phyloP scores from a whole-genome alignment of 108 stramenopile species.

The Asterionellopsis glacialis region DNA sequence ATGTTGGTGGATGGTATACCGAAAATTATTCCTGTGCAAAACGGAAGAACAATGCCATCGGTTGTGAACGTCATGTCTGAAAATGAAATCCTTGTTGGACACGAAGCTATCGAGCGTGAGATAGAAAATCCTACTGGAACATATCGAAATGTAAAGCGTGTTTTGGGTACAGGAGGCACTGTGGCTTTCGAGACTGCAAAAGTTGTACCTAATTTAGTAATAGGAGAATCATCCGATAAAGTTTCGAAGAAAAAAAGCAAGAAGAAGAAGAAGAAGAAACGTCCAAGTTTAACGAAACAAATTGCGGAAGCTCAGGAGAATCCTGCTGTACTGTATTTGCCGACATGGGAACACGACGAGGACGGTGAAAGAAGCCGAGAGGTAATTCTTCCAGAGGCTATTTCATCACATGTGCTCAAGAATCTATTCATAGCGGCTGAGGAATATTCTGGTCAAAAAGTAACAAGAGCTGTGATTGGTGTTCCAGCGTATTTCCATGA shows the following conservation, averaged over 20 bases:
- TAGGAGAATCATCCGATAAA: constrained; percentile 9
- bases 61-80: constrained; percentile 41
- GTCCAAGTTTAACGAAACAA: constrained; percentile 40
- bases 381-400: constrained; percentile 57
- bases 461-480: constrained; percentile 86
- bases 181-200: constrained; percentile 34
- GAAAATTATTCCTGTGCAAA: constrained; percentile 42
- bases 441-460: constrained; percentile 31
- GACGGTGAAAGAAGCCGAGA: background rate
- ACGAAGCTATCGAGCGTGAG: constrained; percentile 41
- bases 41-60: constrained; percentile 62
- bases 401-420: constrained; percentile 74
- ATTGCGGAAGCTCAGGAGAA: constrained; percentile 52
- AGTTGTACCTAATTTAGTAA: constrained; percentile 67
- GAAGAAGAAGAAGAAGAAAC: constrained; percentile 37
- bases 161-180: constrained; percentile 69
- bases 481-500: constrained; percentile 96
- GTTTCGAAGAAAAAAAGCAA: constrained; percentile 26
- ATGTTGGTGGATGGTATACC: constrained; percentile 55
- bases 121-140: constrained; percentile 25
- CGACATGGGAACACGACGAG: constrained; percentile 1
- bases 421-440: constrained; percentile 49
- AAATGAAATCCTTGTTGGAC: constrained; percentile 38
- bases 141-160: constrained; percentile 80
- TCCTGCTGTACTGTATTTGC: constrained; percentile 48